Conservation (phyloP, 2,329 filamentous ascomycete genomes). For the Pochonia chlamydosporia region DNA sequence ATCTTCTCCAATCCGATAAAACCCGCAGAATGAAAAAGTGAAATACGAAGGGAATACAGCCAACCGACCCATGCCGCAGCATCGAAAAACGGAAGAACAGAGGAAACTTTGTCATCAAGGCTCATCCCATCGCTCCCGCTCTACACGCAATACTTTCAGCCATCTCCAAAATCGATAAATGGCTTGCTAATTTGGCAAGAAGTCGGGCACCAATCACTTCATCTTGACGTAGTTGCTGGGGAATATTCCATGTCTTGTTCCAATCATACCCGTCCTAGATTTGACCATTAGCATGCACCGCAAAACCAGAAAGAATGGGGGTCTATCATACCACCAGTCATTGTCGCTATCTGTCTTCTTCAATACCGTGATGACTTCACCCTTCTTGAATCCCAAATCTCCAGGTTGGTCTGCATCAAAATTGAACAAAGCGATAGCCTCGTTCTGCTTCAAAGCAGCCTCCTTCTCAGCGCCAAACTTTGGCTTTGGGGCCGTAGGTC, state of each 20-base stretch:
- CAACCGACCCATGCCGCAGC: background rate
- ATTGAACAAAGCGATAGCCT: conserved; percentile 85
- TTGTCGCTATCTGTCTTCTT: conserved; percentile 92
- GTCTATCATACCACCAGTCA: conserved; percentile 75
- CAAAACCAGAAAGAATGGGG: background rate
- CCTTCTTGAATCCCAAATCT: conserved; percentile 94
- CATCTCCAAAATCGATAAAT: background rate
- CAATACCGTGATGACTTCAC: conserved; percentile 87
- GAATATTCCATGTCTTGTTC: conserved; percentile 82
- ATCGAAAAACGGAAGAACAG: background rate
- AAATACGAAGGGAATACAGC: background rate
- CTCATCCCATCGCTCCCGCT: background rate
- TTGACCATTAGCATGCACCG: background rate
- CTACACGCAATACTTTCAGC: background rate
- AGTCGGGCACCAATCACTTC: conserved; percentile 36
- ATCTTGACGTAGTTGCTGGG: conserved; percentile 75
- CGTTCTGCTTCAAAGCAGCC: conserved; percentile 59
- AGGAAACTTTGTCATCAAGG: background rate
- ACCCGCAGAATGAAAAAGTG: background rate
- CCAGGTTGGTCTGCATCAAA: conserved; percentile 93
- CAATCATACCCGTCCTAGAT: conserved; percentile 78
- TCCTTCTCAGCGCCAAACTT: conserved; percentile 58
- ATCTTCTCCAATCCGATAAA: background rate
- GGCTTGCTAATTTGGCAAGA: background rate
- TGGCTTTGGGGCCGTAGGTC: conserved; percentile 86